phyloP scores from a whole-genome alignment of 2,329 filamentous ascomycete genomes.

The Sporothrix curviconia region DNA sequence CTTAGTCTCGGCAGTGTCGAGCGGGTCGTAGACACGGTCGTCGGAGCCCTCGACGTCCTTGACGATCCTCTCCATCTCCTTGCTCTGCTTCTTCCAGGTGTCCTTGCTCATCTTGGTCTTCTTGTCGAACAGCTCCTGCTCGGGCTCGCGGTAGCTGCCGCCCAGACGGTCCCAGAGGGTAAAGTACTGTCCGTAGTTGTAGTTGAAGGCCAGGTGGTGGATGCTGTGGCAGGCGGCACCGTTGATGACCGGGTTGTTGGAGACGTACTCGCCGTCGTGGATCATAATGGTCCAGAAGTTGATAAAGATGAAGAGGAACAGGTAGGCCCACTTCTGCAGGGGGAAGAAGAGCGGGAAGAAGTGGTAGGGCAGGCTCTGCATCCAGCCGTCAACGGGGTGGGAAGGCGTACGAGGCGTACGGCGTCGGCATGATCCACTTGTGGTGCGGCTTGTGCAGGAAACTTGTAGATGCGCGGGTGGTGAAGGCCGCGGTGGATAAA shows the following conservation, averaged over 20 bases:
- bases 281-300: constrained; percentile 98
- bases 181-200: constrained; percentile 93
- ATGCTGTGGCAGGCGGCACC: constrained; percentile 89
- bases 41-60: constrained; percentile 60
- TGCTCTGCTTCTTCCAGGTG: constrained; percentile 71
- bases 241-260: constrained; percentile 86
- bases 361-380: constrained; percentile 86
- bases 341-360: constrained; percentile 89
- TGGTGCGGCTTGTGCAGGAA: constrained; percentile 94
- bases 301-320: constrained; percentile 81
- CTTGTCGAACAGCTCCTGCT: constrained; percentile 75
- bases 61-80: constrained; percentile 70
- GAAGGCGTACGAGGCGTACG: constrained; percentile 88
- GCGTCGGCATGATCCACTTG: constrained; percentile 99
- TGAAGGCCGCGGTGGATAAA: constrained; percentile 84
- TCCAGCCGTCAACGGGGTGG: constrained; percentile 88
- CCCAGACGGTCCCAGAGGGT: constrained; percentile 86
- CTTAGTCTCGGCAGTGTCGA: constrained; percentile 32
- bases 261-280: constrained; percentile 89
- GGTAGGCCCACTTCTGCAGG: constrained; percentile 82
- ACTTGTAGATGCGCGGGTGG: constrained; percentile 75
- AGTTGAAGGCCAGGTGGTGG: constrained; percentile 83
- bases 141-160: constrained; percentile 79
- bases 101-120: constrained; percentile 77
- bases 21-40: constrained; percentile 41